Evolutionary conservation across 495 filamentous ascomycete genomes (phyloP).

Genomic region (Collariella sp.): DNA sequence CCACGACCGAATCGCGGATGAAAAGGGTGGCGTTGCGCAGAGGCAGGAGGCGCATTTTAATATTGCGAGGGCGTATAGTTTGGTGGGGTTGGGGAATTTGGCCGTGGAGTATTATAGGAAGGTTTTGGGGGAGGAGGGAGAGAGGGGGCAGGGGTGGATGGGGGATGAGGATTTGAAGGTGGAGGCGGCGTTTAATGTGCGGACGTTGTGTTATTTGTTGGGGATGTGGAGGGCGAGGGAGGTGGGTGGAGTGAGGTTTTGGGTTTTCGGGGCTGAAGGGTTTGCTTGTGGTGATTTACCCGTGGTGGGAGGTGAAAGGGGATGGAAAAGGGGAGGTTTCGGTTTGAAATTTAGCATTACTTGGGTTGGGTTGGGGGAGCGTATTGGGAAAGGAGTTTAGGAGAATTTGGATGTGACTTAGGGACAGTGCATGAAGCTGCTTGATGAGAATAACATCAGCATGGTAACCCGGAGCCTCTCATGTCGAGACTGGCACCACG

Average conservation of each 20-base stretch:
- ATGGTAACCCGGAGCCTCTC: too few relatives aligned
- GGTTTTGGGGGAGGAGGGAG: constrained; percentile 23
- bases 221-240: constrained; percentile 24
- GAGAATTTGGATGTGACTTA: not conserved
- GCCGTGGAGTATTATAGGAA: constrained; percentile 66
- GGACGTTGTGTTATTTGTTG: constrained; percentile 36
- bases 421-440: not conserved
- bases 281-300: not conserved
- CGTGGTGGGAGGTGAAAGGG: not conserved
- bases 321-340: not conserved
- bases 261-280: constrained; percentile 24
- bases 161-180: constrained; percentile 52
- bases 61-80: constrained; percentile 69
- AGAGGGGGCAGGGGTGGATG: not conserved
- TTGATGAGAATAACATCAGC: too few relatives aligned
- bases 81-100: constrained; percentile 68
- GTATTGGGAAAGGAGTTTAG: not conserved
- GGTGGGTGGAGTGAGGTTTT: constrained; percentile 20
- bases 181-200: constrained; percentile 72
- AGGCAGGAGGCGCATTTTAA: constrained; percentile 87
- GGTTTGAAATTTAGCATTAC: too few relatives aligned
- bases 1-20: constrained; percentile 37
- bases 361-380: too few relatives aligned
- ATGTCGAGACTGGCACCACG: too few relatives aligned
- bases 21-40: constrained; percentile 36